Conservation (phyloP, 176 grass and related monocot species). For the Dendrocalamus sinicus region DNA sequence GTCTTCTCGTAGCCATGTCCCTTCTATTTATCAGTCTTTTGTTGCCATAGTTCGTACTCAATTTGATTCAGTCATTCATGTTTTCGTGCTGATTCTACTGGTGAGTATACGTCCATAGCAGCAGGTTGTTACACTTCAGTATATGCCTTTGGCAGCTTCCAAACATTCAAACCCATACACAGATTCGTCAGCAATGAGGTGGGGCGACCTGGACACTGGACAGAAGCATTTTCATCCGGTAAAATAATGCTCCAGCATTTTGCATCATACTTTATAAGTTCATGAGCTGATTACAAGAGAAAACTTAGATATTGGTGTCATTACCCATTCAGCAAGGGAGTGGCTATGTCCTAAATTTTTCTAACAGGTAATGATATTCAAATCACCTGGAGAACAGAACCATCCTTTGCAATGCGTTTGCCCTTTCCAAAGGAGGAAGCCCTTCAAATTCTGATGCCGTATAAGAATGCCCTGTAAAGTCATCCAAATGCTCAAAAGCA, state of each 20-base stretch:
- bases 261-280: slow-evolving; percentile 29
- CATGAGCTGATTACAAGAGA: slow-evolving; percentile 21
- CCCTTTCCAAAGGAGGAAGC: slow-evolving; percentile 75
- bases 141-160: neutral
- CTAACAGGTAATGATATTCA: slow-evolving; percentile 35
- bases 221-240: slow-evolving; percentile 30
- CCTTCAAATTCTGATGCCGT: slow-evolving; percentile 96
- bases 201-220: neutral
- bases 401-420: slow-evolving; percentile 88
- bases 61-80: too few relatives aligned
- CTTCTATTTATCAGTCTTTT: too few relatives aligned
- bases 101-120: too few relatives aligned
- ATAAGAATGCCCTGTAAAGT: slow-evolving; percentile 88
- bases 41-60: too few relatives aligned
- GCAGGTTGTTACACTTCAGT: too few relatives aligned
- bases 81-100: too few relatives aligned
- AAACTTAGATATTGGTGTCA: neutral
- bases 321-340: slow-evolving; percentile 27
- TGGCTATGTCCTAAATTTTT: slow-evolving; percentile 20
- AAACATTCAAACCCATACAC: slow-evolving; percentile 4
- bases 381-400: slow-evolving; percentile 86
- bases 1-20: too few relatives aligned
- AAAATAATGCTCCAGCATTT: slow-evolving; percentile 21
- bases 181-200: slow-evolving; percentile 5
- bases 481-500: slow-evolving; percentile 84